Evolutionary conservation across 495 filamentous ascomycete genomes (phyloP), one percentile per base, ranked within the genome.

Genomic region (Saxophila tyrrhenica): DNA sequence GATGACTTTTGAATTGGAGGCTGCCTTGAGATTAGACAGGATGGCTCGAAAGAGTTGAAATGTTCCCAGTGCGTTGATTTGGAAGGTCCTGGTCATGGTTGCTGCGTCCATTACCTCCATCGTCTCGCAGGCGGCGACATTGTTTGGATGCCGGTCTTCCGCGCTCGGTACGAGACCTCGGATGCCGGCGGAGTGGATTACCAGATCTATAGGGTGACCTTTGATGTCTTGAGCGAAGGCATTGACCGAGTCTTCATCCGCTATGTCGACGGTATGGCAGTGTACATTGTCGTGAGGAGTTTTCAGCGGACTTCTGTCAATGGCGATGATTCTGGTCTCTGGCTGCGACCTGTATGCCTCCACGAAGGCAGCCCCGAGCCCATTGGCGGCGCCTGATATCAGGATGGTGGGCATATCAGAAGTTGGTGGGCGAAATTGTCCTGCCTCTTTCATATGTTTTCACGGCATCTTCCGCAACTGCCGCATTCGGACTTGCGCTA

Each of bases 121-220:
- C 10, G 67, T 66, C 43, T 71, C 69, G 21, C 64, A 63, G 1
- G 56, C 58, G 9, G 57, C 50, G 3, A 64, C 63, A 48, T 69
- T 57, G 38, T 56, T 54, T n/a, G 46, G 57, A 13, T 64, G 11
- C n/a, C 41, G 24, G 2, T 41, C 24, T 13, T 64, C 62, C 22
- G 64, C 25, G 0, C 1, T 10, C 3, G 68, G 64, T 2, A 69
- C 68, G 8, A 71, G 64, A 23, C 69, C 69, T 1, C 69, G 59
- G 25, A 71, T 61, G 23, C 68, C 69, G 21, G 65, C 68, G 23
- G 46, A 57, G 62, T 71, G 68, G 23, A 71, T 62, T 3, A 71
- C 25, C 2, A 68, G 55, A 45, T 66, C 52, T 48, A 71, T 61
- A 9, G 62, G 52, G 10, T 16, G 35, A 35, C 42, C 47, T 3